These are phyloP conservation scores for Cystobasidium sp. DNA, from an alignment of 1,284 basidiomycete genomes.

Conservation along the genomic window DNA sequence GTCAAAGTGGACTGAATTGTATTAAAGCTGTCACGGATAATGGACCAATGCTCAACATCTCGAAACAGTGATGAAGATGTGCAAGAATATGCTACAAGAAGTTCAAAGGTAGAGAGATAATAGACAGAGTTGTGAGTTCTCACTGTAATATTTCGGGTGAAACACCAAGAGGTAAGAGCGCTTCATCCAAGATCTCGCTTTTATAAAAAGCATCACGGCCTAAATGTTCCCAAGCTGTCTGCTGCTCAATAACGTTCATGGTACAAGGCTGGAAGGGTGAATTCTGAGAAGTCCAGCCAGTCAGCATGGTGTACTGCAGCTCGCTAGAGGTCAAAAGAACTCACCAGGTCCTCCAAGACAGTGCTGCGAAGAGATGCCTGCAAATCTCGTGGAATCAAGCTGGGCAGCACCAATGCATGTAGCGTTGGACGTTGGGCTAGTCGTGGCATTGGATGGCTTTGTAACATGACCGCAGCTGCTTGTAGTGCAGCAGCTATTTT, in stretches of 20 bases:
- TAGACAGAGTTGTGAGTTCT: neutral
- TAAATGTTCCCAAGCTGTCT: constrained; percentile 20
- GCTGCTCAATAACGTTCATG: constrained; percentile 24
- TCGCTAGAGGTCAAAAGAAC: neutral
- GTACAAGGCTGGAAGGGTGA: constrained; percentile 12
- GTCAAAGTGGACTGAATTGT: no score
- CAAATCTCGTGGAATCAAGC: constrained; percentile 30
- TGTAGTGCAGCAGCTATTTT: constrained; percentile 33
- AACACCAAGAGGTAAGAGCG: constrained; percentile 19
- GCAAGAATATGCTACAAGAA: constrained; percentile 18
- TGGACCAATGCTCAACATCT: no score
- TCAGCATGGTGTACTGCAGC: neutral
- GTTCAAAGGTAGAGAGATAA: neutral
- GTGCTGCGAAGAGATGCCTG: constrained; percentile 15
- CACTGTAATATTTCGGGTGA: constrained; percentile 16
- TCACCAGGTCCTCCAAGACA: constrained; percentile 25
- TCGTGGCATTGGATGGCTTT: neutral
- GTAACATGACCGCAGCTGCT: constrained; percentile 1
- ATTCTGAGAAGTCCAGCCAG: constrained; percentile 5
- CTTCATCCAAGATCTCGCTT: constrained; percentile 8
- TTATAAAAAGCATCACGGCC: neutral
- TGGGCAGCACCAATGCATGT: constrained; percentile 34
- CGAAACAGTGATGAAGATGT: no score
- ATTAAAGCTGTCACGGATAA: no score
- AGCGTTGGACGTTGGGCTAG: constrained; percentile 19